These are phyloP conservation scores for Copromyces sp. DNA, from an alignment of 495 filamentous ascomycete species.

Conservation along the genomic window DNA sequence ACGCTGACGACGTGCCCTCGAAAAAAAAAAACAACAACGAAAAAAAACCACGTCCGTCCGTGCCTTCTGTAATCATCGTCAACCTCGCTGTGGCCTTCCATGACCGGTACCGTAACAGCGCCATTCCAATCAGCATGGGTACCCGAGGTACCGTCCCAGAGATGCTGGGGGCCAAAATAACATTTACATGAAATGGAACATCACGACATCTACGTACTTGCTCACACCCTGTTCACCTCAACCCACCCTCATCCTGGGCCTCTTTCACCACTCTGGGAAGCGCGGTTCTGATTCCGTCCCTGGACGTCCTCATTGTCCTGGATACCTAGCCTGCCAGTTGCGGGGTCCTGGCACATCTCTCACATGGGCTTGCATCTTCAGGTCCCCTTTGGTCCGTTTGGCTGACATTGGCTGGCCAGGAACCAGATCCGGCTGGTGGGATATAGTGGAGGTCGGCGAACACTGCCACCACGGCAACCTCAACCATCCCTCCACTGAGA, in stretches of 20 bases:
- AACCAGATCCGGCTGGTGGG: neutral
- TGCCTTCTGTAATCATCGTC: neutral
- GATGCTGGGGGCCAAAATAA: neutral
- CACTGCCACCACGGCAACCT: neutral
- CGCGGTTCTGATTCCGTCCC: neutral
- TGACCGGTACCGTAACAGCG: neutral
- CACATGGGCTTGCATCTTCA: neutral
- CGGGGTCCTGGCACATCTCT: neutral
- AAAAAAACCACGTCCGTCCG: neutral
- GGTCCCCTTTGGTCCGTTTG: neutral
- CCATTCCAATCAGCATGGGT: neutral
- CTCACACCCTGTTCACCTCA: neutral
- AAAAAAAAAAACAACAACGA: neutral
- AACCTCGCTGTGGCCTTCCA: neutral
- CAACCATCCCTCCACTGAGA: neutral
- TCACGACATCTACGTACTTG: neutral
- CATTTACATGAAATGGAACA: neutral
- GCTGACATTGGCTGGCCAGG: neutral
- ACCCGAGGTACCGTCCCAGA: neutral
- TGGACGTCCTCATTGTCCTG: neutral
- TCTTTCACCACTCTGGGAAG: neutral
- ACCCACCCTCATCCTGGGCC: neutral
- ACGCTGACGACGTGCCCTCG: neutral
- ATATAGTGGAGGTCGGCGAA: constrained; percentile 6
- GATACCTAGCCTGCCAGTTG: neutral